Base-by-base conservation (phyloP, 2,329 filamentous ascomycete genomes). In the Pseudogymnoascus sp. region DNA sequence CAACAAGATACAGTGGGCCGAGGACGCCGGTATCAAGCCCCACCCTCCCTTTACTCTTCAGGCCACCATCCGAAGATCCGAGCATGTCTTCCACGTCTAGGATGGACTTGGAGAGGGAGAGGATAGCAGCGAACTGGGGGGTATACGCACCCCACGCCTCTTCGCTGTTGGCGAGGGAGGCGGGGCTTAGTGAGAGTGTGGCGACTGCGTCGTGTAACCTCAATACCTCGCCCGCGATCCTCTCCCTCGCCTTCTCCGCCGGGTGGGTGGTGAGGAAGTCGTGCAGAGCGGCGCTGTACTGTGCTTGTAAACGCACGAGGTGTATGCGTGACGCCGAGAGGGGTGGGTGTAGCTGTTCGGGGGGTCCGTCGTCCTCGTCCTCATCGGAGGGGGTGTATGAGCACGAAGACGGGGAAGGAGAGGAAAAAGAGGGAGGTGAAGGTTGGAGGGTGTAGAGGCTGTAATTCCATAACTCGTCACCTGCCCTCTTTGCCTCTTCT, bases 1-100 rank as follows among this genome's bases (percentile, higher is more conserved):
- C 84, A 12, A 86, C 83, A 2, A 86, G 80, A 65, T 83, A 88
- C 1, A 88, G 76, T 0, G 83, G 83, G 4, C 84, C 82, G 2
- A 88, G 79, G 62, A 88, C 83, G 29, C 84, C 85, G 7, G 86
- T 73, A 60, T 86, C 83, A 0, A 47, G 4, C 1, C 45, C 40
- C 8, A 45, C 29, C 7, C 2, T 31, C 4, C n/a, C n/a, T n/a
- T n/a, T n/a, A n/a, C n/a, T n/a, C n/a, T n/a, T n/a, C n/a, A n/a
- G n/a, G n/a, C n/a, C n/a, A n/a, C n/a, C n/a, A n/a, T n/a, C n/a
- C n/a, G n/a, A n/a, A n/a, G 2, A 3, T 26, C 2, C 26, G 26
- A 26, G 26, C 26, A 1, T 6, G 26, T 26, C 26, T 26, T 26
- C 26, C 26, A 26, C 6, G 4, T 26, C 26, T 26, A 26, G 2